A percentile compares a stretch with the other conserved stretches of the same genome.
Conservation (phyloP, 306 rosid genomes). For the Vigna reflexopilosa region DNA sequence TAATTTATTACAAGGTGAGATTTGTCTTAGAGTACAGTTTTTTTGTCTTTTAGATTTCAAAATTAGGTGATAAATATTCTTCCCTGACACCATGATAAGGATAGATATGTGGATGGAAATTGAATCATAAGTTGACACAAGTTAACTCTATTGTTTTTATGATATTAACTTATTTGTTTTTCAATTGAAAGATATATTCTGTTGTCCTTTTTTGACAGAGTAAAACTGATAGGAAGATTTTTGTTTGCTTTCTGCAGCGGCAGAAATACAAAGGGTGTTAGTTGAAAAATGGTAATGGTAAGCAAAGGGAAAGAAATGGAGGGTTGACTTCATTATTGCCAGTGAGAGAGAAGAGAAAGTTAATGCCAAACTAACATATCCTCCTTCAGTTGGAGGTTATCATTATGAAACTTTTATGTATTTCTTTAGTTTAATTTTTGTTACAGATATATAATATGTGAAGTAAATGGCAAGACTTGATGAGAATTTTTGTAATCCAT, state of each 20-base stretch:
- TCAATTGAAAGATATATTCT: neutral
- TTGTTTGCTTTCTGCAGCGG: neutral
- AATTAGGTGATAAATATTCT: neutral
- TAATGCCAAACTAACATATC: neutral
- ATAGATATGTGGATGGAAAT: neutral
- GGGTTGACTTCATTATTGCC: constrained; percentile 19
- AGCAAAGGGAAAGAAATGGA: neutral
- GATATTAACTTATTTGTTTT: neutral
- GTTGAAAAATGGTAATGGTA: no score
- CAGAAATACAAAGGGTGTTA: neutral
- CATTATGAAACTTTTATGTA: no score
- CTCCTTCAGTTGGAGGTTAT: neutral
- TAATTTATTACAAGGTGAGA: neutral
- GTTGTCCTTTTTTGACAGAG: neutral
- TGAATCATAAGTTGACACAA: neutral
- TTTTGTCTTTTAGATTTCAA: neutral
- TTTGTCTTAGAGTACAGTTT: no score
- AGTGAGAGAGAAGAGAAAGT: neutral
- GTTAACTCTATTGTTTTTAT: neutral
- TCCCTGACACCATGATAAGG: neutral
- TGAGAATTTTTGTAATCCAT: no score
- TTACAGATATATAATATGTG: no score
- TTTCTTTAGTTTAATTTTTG: no score
- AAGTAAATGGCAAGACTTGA: no score
- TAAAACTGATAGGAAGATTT: neutral